Conservation (phyloP, 345 rosid species). For the Eucalyptus urophylla region DNA sequence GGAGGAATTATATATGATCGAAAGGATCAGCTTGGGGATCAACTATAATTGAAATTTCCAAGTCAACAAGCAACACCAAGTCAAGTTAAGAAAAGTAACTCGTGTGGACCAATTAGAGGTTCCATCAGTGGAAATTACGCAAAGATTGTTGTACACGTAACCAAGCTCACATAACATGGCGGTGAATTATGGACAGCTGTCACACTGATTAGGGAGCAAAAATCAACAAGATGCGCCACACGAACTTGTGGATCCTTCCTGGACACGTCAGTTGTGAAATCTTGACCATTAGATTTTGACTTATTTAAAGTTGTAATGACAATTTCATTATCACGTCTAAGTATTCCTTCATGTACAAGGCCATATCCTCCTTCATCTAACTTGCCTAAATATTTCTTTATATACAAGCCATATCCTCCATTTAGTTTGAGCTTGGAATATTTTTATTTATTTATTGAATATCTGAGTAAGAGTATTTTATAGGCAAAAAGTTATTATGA, state of each 20-base stretch:
- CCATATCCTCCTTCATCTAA: too few species aligned
- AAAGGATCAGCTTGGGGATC: not conserved
- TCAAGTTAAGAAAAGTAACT: not conserved
- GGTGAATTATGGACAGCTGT: not conserved
- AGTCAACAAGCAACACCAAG: not conserved
- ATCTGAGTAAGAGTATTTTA: not conserved
- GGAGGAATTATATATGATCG: not conserved
- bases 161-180: not conserved
- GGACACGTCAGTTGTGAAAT: not conserved
- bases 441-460: too few species aligned
- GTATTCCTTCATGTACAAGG: too few species aligned
- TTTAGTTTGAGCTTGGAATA: too few species aligned
- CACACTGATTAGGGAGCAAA: not conserved
- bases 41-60: not conserved
- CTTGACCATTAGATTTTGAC: not conserved
- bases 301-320: too few species aligned
- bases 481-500: not conserved
- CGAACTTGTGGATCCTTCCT: not conserved
- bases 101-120: not conserved
- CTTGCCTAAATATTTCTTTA: too few species aligned
- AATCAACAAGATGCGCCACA: not conserved
- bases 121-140: not conserved
- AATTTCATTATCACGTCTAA: too few species aligned
- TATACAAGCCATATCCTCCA: too few species aligned
- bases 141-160: rapidly evolving